phyloP scores from a whole-genome alignment of 306 rosid genomes.

The Rosa persica region DNA sequence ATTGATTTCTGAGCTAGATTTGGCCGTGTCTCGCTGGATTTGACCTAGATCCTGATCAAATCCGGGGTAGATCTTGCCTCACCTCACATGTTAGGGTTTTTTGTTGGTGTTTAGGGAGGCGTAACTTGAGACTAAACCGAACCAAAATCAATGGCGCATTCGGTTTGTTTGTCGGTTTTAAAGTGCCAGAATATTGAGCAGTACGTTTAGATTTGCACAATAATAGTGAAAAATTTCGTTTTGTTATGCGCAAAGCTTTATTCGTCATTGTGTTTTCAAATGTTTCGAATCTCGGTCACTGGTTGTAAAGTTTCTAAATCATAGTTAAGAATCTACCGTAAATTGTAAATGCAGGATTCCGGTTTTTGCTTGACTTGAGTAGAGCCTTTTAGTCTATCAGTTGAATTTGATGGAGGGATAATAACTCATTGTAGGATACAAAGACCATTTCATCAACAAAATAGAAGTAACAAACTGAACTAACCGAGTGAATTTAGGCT shows the following conservation, averaged over 20 bases:
- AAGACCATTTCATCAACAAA: neutral
- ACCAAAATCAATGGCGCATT: neutral
- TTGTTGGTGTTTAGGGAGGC: neutral
- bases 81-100: neutral
- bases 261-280: neutral
- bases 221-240: neutral
- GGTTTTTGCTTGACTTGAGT: neutral
- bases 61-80: neutral
- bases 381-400: neutral
- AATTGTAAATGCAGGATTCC: neutral
- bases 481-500: conserved; percentile 5
- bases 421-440: neutral
- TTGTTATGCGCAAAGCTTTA: neutral
- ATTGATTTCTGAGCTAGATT: neutral
- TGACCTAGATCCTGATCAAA: neutral
- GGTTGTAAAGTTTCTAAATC: neutral
- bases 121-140: neutral
- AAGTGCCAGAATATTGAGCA: neutral
- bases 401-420: neutral
- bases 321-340: neutral
- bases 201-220: neutral
- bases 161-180: neutral
- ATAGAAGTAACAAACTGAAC: neutral
- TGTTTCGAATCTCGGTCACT: neutral
- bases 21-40: neutral